A percentile compares a stretch with the other conserved stretches of the same genome.
phyloP scores from a whole-genome alignment of 306 rosid genomes.

The Oxytropis ochrocephala region DNA sequence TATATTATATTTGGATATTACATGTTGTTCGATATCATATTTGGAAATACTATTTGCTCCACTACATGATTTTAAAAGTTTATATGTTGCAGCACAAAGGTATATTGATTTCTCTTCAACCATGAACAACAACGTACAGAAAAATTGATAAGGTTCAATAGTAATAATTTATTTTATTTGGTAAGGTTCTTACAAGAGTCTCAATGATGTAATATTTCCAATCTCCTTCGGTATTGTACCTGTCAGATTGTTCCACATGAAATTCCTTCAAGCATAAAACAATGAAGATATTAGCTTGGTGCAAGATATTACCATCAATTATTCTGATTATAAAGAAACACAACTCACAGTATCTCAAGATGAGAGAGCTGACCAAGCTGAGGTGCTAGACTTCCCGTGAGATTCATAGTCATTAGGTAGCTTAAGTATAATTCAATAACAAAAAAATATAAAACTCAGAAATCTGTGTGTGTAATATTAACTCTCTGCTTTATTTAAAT shows the following conservation, averaged over 20 bases:
- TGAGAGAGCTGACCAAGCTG: constrained; percentile 63
- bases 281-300: constrained; percentile 22
- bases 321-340: neutral
- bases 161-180: constrained; percentile 16
- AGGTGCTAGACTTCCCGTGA: constrained; percentile 66
- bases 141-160: constrained; percentile 16
- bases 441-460: constrained; percentile 1
- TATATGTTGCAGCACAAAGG: neutral
- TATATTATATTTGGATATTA: no score
- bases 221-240: constrained; percentile 81
- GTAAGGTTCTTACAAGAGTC: constrained; percentile 64
- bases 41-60: neutral
- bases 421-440: constrained; percentile 42
- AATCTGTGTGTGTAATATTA: neutral
- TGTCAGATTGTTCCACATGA: constrained; percentile 82
- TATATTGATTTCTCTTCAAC: constrained; percentile 5
- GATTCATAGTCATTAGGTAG: constrained; percentile 50
- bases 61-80: neutral
- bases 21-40: no score
- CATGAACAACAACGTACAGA: neutral
- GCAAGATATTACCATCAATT: constrained; percentile 2
- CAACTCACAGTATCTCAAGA: constrained; percentile 60
- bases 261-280: constrained; percentile 48
- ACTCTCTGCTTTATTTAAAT: neutral
- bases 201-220: constrained; percentile 49